Base-by-base conservation (phyloP, 495 filamentous ascomycete genomes). In the Hyaloscypha variabilis region DNA sequence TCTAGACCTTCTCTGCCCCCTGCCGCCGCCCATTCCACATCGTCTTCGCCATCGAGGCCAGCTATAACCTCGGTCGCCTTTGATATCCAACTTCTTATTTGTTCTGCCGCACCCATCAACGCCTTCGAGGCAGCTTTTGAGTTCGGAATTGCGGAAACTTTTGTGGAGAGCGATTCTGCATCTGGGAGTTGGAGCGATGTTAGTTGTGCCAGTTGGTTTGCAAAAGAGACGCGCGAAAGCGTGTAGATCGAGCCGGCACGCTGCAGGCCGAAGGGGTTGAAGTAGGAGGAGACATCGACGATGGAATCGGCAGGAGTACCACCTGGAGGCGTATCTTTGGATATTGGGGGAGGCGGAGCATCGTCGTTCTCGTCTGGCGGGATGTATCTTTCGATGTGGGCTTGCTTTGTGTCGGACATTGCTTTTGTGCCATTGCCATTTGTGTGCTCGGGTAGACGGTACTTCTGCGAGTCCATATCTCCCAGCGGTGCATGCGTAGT, bases 1-100 rank as follows among this genome's bases (percentile, higher is more conserved):
- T 89, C 92, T 51, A 97, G 81, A 10, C 92, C 93, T 72, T 97
- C 93, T 66, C 93, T 85, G 3, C 93, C 93, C 56, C 90, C 95
- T 17, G 93, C 93, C 17, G 94, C 94, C 17, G 95, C 93, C 95
- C 95, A 99, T 72, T 97, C 93, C 24, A 97, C 91, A 70, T 99
- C 94, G 76, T 99, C 95, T 66, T 97, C 94, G 17, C 92, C 89
- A 74, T 97, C 91, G 25, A 98, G 77, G 0, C 92, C 91, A 61
- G 80, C 85, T 28, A 99, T 84, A 11, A 97, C 92, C 64, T 95
- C 91, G 0, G 87, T 89, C 1, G 95, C 93, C 73, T 96, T 96
- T 66, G 84, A 83, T 64, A 97, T 94, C 95, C 95, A 98, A 62
- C 87, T 87, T 53, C 88, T 86, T 58, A 99, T 98, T 75, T 97